Conservation (phyloP, 2,329 filamentous ascomycete species). For the Ceratocystis diversiconidia region DNA sequence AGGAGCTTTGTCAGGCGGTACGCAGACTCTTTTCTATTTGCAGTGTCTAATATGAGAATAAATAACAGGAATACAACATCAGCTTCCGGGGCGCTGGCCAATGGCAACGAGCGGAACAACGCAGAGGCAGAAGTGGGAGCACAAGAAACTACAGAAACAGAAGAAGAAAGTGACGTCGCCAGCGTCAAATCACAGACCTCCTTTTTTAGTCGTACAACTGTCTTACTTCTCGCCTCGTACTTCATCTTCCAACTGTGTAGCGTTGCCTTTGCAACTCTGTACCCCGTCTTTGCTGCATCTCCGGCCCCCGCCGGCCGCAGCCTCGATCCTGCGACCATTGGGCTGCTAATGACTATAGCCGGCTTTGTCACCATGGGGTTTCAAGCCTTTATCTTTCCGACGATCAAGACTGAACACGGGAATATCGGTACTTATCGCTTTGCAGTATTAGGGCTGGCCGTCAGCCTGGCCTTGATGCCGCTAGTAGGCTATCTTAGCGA, state of each 20-base stretch:
- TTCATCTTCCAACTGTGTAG: conserved; percentile 89
- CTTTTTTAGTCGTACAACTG: conserved; percentile 63
- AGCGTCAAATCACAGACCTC: not conserved
- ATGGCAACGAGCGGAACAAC: not conserved
- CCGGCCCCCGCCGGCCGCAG: conserved; percentile 60
- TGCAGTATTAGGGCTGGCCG: conserved; percentile 62
- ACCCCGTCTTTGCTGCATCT: conserved; percentile 79
- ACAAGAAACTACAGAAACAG: not conserved
- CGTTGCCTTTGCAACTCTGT: conserved; percentile 88
- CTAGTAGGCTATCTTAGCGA: conserved; percentile 64
- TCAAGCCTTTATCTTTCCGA: conserved; percentile 73
- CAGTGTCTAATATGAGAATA: not conserved
- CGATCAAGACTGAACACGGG: conserved; percentile 61
- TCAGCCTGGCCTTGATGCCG: conserved; percentile 77
- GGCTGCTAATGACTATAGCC: conserved; percentile 70
- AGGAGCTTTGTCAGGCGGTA: not conserved
- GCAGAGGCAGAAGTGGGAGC: not conserved
- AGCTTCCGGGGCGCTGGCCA: not conserved
- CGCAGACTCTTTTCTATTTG: not conserved
- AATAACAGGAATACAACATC: not conserved
- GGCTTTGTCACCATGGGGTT: conserved; percentile 78
- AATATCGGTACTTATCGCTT: conserved; percentile 74
- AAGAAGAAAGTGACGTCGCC: not conserved
- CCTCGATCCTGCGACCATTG: conserved; percentile 66
- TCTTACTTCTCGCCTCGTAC: conserved; percentile 71